Conservation (phyloP, 2,329 filamentous ascomycete genomes). For the Zopfia rhizophila region DNA sequence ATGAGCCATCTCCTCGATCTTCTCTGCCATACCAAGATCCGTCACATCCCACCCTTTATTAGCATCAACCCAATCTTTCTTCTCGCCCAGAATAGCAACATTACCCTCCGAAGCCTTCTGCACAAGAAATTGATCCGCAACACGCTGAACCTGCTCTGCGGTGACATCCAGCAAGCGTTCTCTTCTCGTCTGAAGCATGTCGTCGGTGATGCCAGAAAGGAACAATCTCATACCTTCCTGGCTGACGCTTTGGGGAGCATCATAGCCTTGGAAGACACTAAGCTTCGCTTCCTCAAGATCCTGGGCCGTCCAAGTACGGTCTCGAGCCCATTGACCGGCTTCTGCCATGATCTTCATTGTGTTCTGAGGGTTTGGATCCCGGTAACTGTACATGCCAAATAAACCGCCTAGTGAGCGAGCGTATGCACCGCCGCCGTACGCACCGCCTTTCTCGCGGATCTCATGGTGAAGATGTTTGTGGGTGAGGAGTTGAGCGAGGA, state of each 20-base stretch:
- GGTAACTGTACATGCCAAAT: constrained; percentile 96
- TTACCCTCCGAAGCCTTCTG: constrained; percentile 72
- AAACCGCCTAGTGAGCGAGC: constrained; percentile 81
- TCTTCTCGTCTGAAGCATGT: constrained; percentile 87
- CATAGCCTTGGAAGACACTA: constrained; percentile 89
- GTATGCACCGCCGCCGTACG: constrained; percentile 92
- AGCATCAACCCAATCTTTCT: constrained; percentile 75
- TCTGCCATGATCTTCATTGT: constrained; percentile 85
- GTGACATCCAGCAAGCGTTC: constrained; percentile 89
- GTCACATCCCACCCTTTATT: constrained; percentile 77
- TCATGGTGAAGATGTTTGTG: constrained; percentile 98
- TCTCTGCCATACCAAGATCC: constrained; percentile 72
- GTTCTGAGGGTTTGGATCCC: constrained; percentile 93
- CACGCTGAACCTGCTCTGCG: constrained; percentile 79
- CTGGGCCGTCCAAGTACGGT: constrained; percentile 81
- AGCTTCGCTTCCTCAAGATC: constrained; percentile 97
- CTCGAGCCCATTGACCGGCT: constrained; percentile 83
- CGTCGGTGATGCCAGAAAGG: constrained; percentile 82
- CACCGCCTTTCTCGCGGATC: constrained; percentile 96
- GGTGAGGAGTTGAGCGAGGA: constrained; percentile 90
- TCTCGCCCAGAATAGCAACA: constrained; percentile 82
- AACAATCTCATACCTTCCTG: constrained; percentile 89
- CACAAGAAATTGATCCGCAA: constrained; percentile 84
- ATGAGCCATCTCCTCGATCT: constrained; percentile 33
- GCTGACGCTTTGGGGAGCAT: constrained; percentile 88